Base-by-base conservation (phyloP, 495 filamentous ascomycete genomes). In the Parathielavia hyrcaniae region DNA sequence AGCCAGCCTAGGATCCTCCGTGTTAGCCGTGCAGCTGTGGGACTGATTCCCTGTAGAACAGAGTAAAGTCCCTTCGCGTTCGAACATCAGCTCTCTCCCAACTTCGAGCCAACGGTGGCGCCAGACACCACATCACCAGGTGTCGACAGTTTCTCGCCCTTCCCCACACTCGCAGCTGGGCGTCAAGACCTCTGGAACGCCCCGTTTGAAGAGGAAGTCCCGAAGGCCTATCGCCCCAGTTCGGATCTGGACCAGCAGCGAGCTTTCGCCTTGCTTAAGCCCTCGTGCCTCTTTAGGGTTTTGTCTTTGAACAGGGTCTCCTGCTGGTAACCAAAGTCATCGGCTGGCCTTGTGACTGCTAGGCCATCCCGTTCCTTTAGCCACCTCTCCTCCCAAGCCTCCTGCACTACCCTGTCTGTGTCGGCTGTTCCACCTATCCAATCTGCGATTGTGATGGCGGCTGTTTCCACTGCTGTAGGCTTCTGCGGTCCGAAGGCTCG, bases 161-260 rank as follows among this genome's bases (percentile, higher is more conserved):
- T n/a, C n/a, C n/a, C n/a, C n/a, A n/a, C n/a, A n/a, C n/a, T n/a
- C n/a, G n/a, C n/a, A n/a, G n/a, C n/a, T n/a, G n/a, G n/a, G n/a
- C n/a, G n/a, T n/a, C n/a, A n/a, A n/a, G n/a, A n/a, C n/a, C n/a
- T n/a, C n/a, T n/a, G n/a, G n/a, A n/a, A n/a, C n/a, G n/a, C n/a
- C 26, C 26, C 26, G 47, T 58, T 50, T 44, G 32, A 58, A 51
- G 17, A 58, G 39, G 38, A 58, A 58, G 55, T 51, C 23, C 39
- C 55, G 47, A 23, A 58, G 47, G 5, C 55, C 47, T 34, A 58
- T 58, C 19, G 55, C 47, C n/a, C 55, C 47, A 40, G 55, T 58
- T 46, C 55, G 55, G 32, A 51, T 51, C 19, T 52, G 40, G 55
- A 51, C 48, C 23, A 58, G 22, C 30, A 50, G 7, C 20, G 47